These are phyloP conservation scores for Amaranthus tricolor DNA, from an alignment of 179 eudicot genomes.

Conservation along the genomic window DNA sequence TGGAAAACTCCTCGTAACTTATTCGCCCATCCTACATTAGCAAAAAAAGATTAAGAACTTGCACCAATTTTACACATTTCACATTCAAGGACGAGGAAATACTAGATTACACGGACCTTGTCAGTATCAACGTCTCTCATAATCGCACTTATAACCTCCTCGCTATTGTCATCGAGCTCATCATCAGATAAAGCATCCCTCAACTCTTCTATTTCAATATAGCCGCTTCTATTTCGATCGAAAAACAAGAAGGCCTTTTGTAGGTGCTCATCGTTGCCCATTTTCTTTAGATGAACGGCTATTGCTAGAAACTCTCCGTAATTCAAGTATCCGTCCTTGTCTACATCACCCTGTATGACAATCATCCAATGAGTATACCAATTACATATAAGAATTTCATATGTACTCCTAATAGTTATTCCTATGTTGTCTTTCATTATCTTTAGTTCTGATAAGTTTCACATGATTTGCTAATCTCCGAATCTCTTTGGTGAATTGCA, in stretches of 20 bases:
- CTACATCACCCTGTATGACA: constrained; percentile 67
- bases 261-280: constrained; percentile 80
- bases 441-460: no score
- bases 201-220: constrained; percentile 74
- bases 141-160: constrained; percentile 77
- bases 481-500: no score
- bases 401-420: neutral
- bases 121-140: constrained; percentile 88
- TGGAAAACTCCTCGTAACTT: constrained; percentile 69
- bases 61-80: neutral
- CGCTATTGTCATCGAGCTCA: constrained; percentile 56
- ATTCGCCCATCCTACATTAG: constrained; percentile 64
- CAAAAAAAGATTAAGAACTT: neutral
- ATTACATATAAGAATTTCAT: neutral
- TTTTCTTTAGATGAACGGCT: constrained; percentile 63
- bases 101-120: constrained; percentile 43
- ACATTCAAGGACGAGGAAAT: neutral
- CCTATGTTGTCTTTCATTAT: neutral
- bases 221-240: constrained; percentile 60
- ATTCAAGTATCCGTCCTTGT: constrained; percentile 72
- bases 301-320: constrained; percentile 73
- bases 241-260: constrained; percentile 72
- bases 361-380: neutral
- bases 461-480: no score
- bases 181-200: constrained; percentile 56